Base-by-base conservation (phyloP, 2,329 filamentous ascomycete species). In the Camillea tinctor region DNA sequence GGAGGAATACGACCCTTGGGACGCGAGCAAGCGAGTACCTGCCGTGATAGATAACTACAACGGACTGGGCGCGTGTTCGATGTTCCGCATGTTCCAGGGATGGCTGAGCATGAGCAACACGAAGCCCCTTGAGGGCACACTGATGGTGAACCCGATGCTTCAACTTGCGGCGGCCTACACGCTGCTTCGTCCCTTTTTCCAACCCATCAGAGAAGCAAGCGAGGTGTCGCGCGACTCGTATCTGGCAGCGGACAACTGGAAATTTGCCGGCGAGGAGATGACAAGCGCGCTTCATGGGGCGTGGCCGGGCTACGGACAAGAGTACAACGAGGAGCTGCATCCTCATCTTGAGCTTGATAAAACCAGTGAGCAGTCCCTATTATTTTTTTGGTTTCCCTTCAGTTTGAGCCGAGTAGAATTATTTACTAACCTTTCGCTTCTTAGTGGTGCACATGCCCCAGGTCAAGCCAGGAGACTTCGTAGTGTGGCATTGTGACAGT, bases 11-110 rank as follows among this genome's bases (percentile, higher is more conserved):
- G 91, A 97, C 69, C 86, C 92, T 0, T 97, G 89, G 85, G 92
- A 97, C 68, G 87, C 87, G 0, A 86, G 84, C 64, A 83, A 84
- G 6, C 84, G 93, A 3, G 80, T 94, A 0, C 75, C 78, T 0
- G 91, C 89, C 2, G 83, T 86, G 2, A 88, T 85, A 61, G 89
- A 97, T 73, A 77, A 93, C 36, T 95, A 97, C 72, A 82, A 91
- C 55, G 92, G 93, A 0, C 82, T 92, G 0, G 93, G 93, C 0
- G 88, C 90, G 0, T 96, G 92, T 75, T 89, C 84, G 52, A 92
- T 93, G 80, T 93, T 97, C 75, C 84, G 94, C 48, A 90, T 92
- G 82, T 94, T 91, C 74, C 93, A 97, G 76, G 93, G 92, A 19
- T 97, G 93, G 93, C 75, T 97, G 56, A 85, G 84, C 61, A 88